Base-by-base conservation (phyloP, 805 yeast species). In the Pichia eremophila region DNA sequence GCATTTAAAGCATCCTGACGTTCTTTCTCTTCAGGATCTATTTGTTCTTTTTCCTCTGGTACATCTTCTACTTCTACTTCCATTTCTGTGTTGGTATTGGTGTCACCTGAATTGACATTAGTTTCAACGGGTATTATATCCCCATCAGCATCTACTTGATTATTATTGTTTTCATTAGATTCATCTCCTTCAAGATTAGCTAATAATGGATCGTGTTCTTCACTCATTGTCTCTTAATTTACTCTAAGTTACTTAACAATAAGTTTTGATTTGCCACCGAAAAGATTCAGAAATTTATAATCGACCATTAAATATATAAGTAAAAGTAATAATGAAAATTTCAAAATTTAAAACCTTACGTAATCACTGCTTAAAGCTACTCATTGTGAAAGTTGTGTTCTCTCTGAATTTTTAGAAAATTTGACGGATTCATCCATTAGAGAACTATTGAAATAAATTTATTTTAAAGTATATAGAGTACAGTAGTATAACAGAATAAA, bases 1-100 rank as follows among this genome's bases (percentile, higher is more conserved):
- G 81, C 84, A 37, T 74, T 70, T 52, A 93, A 67, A 15, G 96
- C 95, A 55, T 79, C 77, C 51, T 81, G 83, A 57, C 95, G 80
- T 55, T 61, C 58, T 51, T 60, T 54, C 32, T 53, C 55, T 27
- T 31, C 53, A 18, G 48, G 53, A 48, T 49, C 51, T 25, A 51
- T 15, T 18, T 40, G 40, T 28, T 40, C 48, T 14, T 46, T 45
- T 22, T 45, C 31, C 22, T 15, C 42, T 34, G 32, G 32, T 34
- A 22, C 49, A 10, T 31, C 38, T 32, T 41, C 39, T 9, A n/a
- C 32, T n/a, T 42, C 44, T 5, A 19, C 19, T 8, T 43, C 45
- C 17, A 35, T 18, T 15, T 41, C 29, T 39, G 25, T 27, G 9
- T 39, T 19, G 28, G 34, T 25, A 22, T 49, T 45, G 14, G 34